A percentile compares a stretch with the other conserved stretches of the same genome.
phyloP scores from a whole-genome alignment of 176 grass and related monocot genomes.

The sorghum (Sorghum bicolor) region Sorghum_bicolor_NCBIv3 NC_012875.2:54918501-54919000 shows the following conservation, averaged over 20 bases:
- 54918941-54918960: not conserved
- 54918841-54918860: constrained; percentile 31
- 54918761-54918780: not conserved
- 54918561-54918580: constrained; percentile 20
- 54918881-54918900: constrained; percentile 49
- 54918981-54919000: constrained; percentile 11
- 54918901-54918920: constrained; percentile 6
- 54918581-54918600: constrained; percentile 19
- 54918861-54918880: not conserved
- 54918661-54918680: not conserved
- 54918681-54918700: constrained; percentile 6
- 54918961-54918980: constrained; percentile 21
- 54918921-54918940: constrained; percentile 12
- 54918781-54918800: not conserved
- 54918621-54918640: not conserved
- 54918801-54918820: not conserved
- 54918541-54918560: not conserved
- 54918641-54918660: not conserved
- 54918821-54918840: not conserved
- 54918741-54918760: not conserved
- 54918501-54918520: constrained; percentile 23
- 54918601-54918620: constrained; percentile 38
- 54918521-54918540: not conserved
- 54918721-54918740: not conserved
- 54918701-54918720: not conserved